A percentile compares a stretch with the other conserved stretches of the same genome.
Conservation (phyloP, 75 land plant species). For the Pseudotsuga menziesii region DNA sequence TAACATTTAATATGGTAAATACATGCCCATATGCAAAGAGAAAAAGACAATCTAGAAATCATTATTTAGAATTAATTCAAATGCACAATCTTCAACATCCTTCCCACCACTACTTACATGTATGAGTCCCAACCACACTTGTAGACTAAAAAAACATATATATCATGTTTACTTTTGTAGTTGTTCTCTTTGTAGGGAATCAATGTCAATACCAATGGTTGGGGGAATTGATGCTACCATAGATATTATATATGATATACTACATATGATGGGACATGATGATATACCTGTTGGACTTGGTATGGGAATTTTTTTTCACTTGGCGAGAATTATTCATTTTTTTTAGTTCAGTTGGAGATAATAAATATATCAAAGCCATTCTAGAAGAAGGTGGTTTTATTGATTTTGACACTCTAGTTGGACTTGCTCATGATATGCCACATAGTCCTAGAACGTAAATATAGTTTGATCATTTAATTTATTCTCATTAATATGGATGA, state of each 20-base stretch:
- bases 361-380: constrained; percentile 63
- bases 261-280: constrained; percentile 95
- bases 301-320: constrained; percentile 60
- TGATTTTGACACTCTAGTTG: constrained; percentile 80
- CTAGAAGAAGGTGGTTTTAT: constrained; percentile 68
- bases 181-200: constrained; percentile 39
- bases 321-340: constrained; percentile 34
- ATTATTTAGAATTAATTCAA: neutral
- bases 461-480: neutral
- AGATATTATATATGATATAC: constrained; percentile 72
- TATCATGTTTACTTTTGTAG: neutral
- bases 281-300: constrained; percentile 85
- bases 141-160: neutral
- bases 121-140: neutral
- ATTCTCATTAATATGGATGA: neutral
- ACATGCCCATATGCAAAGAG: constrained; percentile 5
- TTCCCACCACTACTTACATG: neutral
- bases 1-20: neutral
- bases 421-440: constrained; percentile 67
- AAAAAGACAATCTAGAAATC: neutral
- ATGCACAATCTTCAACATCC: neutral
- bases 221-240: constrained; percentile 88
- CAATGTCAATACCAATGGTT: constrained; percentile 65
- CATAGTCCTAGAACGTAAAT: constrained; percentile 76
- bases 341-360: constrained; percentile 40